Conservation (phyloP, 139 green algal species). For the Chlamydomonas sphaeroides region DNA sequence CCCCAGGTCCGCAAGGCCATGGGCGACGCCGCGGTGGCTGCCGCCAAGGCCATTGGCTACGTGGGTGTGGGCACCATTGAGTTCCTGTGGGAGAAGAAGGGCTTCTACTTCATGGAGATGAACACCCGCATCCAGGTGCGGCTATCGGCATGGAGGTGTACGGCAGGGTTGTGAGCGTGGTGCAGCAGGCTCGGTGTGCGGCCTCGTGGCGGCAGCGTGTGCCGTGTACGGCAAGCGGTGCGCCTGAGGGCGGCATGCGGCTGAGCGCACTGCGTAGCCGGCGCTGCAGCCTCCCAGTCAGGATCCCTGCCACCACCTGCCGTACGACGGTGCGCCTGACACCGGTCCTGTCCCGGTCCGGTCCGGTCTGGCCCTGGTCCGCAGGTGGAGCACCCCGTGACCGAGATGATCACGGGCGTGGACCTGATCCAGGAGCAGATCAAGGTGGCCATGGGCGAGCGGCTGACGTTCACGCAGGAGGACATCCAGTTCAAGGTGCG, state of each 20-base stretch:
- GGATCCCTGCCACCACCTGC: too few species aligned
- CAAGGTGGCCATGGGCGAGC: slow-evolving; percentile 82
- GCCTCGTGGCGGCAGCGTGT: too few species aligned
- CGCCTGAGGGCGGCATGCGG: not conserved
- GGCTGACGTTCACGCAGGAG: slow-evolving; percentile 84
- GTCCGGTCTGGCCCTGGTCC: too few species aligned
- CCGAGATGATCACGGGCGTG: slow-evolving; percentile 94
- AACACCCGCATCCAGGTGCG: slow-evolving; percentile 97
- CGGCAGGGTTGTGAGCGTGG: too few species aligned
- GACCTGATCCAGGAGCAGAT: slow-evolving; percentile 97
- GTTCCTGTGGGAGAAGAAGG: slow-evolving; percentile 94
- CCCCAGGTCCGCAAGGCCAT: slow-evolving; percentile 87
- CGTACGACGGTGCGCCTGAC: too few species aligned
- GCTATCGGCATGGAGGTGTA: too few species aligned
- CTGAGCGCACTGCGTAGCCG: not conserved
- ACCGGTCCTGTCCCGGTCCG: too few species aligned
- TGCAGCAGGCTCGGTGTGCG: too few species aligned
- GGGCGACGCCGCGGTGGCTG: slow-evolving; percentile 86
- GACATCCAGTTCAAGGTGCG: slow-evolving; percentile 87
- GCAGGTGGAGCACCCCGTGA: slow-evolving; percentile 95
- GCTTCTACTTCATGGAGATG: slow-evolving; percentile 99
- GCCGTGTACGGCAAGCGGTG: not conserved
- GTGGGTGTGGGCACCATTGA: slow-evolving; percentile 92
- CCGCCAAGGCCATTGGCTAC: slow-evolving; percentile 87
- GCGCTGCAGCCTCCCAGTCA: too few species aligned